Evolutionary conservation across 2,329 filamentous ascomycete genomes (phyloP), one percentile per base, ranked within the genome.

Genomic region (Monilinia aucupariae): DNA sequence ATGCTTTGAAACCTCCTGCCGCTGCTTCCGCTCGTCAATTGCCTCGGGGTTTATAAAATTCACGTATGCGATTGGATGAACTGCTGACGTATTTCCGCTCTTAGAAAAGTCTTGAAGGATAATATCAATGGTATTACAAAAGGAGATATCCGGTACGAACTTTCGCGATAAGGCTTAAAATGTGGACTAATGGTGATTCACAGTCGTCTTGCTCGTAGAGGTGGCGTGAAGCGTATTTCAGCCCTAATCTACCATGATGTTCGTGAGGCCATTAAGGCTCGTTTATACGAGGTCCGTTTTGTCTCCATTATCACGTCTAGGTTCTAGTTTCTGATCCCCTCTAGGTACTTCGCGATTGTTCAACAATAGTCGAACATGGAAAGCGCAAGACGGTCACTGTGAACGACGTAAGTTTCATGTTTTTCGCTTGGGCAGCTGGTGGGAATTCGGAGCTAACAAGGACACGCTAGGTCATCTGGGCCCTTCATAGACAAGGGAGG

Each of bases 201-300:
- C 9, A 68, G 88, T 68, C 86, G 89, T 48, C 75, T 93, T 0
- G 90, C 90, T 1, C 83, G 90, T 7, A 85, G 90, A 8, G 90
- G 89, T 1, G 90, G 90, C 0, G 86, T 93, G 0, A 92, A 92
- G 72, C 79, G 89, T 0, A 91, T 92, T 10, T 87, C 85, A 0
- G 81, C 72, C 0, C 67, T 52, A 0, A 86, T 92, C 3, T 92
- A 92, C 69, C 78, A 85, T 0, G 86, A 89, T 0, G 74, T 80
- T 0, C 78, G 90, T 0, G 22, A 4, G 0, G 83, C 78, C 0
- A 59, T 92, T 1, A 83, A 79, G 27, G 65, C 69, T 0, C 77
- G 80, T 0, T 74, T 92, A 0, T 68, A 75, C 6, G 66, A 67
- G 34, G 84, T 86, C 76, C 27, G 53, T 58, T 52, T 1, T 4